Base-by-base conservation (phyloP, 1,139 yeast species). In the Saccharomyces pastorianus region DNA sequence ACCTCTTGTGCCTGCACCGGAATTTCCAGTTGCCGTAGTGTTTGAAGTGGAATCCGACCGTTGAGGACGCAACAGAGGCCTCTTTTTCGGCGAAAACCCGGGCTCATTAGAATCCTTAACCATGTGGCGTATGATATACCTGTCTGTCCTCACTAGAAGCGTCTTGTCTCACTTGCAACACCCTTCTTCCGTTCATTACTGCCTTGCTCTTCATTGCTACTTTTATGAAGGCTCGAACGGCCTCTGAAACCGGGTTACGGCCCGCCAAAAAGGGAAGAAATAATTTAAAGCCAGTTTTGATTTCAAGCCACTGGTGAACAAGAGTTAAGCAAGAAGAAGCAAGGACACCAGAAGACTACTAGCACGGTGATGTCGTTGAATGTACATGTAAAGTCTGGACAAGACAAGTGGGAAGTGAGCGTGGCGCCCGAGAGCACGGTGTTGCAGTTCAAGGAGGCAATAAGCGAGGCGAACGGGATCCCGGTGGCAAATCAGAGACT, bases 401-500 rank as follows among this genome's bases (percentile, higher is more conserved):
- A 88, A 68, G 80, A 84, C 71, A 88, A 87, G 72, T 85, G 85
- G 74, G 83, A 84, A 55, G 76, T 90, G 53, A 67, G 76, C 7
- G 77, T 87, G 46, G 76, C 80, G 27, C 72, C 82, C 0, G 63
- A 78, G 8, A 71, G 77, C 54, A 82, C 91, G 1, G 82, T 91
- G 42, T 73, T 76, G 41, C 88, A 85, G 57, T 76, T 93, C 62
- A 93, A 93, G 71, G 77, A 78, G 50, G 76, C 76, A 62, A 76
- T 93, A 54, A 84, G 84, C 34, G 69, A 73, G 32, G 76, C 76
- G 57, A 73, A 89, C 11, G 83, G 81, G 28, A 77, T 90, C 50
- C 85, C 95, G 5, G 83, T 82, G 1, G 85, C 79, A 25, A 80
- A 86, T 59, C 98, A 91, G 71, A 78, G 98, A 56, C 78, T 93